Base-by-base conservation (phyloP, 352 stramenopile species). In the Phytophthora syringae region DNA sequence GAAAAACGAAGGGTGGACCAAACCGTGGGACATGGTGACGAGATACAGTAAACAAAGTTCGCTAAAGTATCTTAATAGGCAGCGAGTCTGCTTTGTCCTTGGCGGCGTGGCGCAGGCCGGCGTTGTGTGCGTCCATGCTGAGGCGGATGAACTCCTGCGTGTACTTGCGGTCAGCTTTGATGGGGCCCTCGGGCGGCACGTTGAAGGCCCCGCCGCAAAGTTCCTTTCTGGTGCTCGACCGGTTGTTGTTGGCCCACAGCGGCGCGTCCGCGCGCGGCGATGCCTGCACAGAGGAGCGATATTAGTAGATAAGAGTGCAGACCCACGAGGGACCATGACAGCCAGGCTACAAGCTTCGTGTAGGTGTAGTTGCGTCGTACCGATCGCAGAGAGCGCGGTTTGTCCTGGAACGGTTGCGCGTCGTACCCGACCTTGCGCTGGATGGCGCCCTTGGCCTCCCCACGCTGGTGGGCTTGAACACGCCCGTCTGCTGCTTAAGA, bases 101-200 rank as follows among this genome's bases (percentile, higher is more conserved):
- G 36, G 22, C 18, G 25, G n/a, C 16, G 53, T 24, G 52, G n/a
- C 68, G 71, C 36, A n/a, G n/a, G n/a, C 60, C 75, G 39, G 72
- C 58, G 25, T 84, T 60, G 18, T 79, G 68, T 21, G 72, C 66
- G 18, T 87, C 76, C 49, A 89, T 74, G 52, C 79, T 74, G 25
- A 78, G 74, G 32, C 76, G 72, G 22, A 92, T 83, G 67, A 92
- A 90, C 22, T 87, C 77, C 24, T 80, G 70, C 21, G 81, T 89
- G 69, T 92, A 92, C 51, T 66, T 71, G 66, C 81, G 77, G 52
- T 90, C 68, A 30, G 79, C 83, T 40, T 72, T 78, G 60, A 90
- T 61, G 13, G 73, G 48, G 7, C 79, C 80, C 34, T 89, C 81
- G 3, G 55, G 62, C 15, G 83, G 81, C 16, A 81, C 53, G 51